Conservation (phyloP, 768 basidiomycete genomes). For the Kwoniella sp. region DNA sequence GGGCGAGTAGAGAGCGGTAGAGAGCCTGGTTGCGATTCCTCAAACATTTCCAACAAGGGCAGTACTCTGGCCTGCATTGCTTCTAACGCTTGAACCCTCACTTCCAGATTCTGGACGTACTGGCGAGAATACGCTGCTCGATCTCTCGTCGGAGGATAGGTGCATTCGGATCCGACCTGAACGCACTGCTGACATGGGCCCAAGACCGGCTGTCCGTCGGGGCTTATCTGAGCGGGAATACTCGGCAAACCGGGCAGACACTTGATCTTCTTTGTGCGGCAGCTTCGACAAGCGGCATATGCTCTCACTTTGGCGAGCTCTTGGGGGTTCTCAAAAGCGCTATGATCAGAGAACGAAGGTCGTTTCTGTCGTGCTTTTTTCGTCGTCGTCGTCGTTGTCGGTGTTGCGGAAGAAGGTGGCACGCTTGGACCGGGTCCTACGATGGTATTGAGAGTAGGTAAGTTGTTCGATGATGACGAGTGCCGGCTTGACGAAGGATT, state of each 20-base stretch:
- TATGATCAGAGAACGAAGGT: slow-evolving; percentile 22
- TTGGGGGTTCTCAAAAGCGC: not conserved
- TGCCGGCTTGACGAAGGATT: not conserved
- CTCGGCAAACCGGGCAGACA: slow-evolving; percentile 39
- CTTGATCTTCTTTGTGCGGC: slow-evolving; percentile 48
- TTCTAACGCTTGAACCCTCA: slow-evolving; percentile 50
- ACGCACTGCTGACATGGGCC: slow-evolving; percentile 44
- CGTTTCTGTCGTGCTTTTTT: slow-evolving; percentile 17
- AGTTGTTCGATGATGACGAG: not conserved
- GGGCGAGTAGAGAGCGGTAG: not conserved
- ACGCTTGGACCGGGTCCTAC: not conserved
- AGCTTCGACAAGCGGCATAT: slow-evolving; percentile 42
- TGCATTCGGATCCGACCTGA: slow-evolving; percentile 37
- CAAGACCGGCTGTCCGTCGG: slow-evolving; percentile 10
- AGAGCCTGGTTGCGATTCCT: slow-evolving; percentile 8
- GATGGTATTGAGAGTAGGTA: not conserved
- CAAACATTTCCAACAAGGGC: slow-evolving; percentile 43
- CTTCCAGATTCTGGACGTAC: slow-evolving; percentile 49
- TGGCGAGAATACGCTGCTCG: slow-evolving; percentile 48
- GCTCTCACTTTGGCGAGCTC: slow-evolving; percentile 43
- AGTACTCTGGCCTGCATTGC: slow-evolving; percentile 31
- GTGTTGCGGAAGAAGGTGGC: not conserved
- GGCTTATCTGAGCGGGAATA: not conserved
- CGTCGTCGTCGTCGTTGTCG: not conserved
- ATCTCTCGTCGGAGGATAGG: slow-evolving; percentile 47